These are phyloP conservation scores for Circinella umbellata DNA, from an alignment of 371 early-diverging fungal species.

Conservation along the genomic window DNA sequence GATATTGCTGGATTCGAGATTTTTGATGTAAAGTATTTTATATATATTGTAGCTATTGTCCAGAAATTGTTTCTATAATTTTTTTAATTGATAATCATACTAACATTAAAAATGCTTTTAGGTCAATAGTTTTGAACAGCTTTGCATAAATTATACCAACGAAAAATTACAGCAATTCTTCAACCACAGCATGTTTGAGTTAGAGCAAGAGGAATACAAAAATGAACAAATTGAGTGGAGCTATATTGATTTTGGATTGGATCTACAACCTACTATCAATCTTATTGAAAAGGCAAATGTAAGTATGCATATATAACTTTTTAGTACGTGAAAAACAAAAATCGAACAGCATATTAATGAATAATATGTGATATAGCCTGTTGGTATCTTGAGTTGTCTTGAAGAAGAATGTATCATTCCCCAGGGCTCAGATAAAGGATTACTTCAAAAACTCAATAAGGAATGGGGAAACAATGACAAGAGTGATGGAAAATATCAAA, in stretches of 20 bases:
- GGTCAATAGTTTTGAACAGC: slow-evolving; percentile 98
- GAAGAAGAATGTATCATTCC: slow-evolving; percentile 99
- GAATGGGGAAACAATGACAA: slow-evolving; percentile 79
- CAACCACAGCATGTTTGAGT: slow-evolving; percentile 99
- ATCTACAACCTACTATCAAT: slow-evolving; percentile 99
- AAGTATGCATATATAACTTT: slow-evolving; percentile 14
- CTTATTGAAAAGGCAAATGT: slow-evolving; percentile 95
- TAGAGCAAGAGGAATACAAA: slow-evolving; percentile 99
- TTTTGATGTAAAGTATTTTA: slow-evolving; percentile 70
- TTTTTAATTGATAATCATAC: too few relatives aligned
- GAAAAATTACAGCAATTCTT: slow-evolving; percentile 99
- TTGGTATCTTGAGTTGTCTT: slow-evolving; percentile 96
- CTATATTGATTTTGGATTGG: slow-evolving; percentile 99
- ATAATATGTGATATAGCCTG: slow-evolving; percentile 65
- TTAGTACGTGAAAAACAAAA: too few relatives aligned
- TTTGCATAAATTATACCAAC: slow-evolving; percentile 99
- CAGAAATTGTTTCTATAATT: too few relatives aligned
- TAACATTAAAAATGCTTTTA: slow-evolving; percentile 20
- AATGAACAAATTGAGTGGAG: slow-evolving; percentile 99
- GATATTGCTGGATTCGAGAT: slow-evolving; percentile 99
- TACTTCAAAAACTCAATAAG: slow-evolving; percentile 91
- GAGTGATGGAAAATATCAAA: slow-evolving; percentile 76
- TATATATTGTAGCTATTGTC: neutral
- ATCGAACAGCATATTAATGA: neutral
- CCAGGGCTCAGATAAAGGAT: slow-evolving; percentile 95